Conservation (phyloP, 495 filamentous ascomycete genomes). For the Polyplosphaeria fusca region DNA sequence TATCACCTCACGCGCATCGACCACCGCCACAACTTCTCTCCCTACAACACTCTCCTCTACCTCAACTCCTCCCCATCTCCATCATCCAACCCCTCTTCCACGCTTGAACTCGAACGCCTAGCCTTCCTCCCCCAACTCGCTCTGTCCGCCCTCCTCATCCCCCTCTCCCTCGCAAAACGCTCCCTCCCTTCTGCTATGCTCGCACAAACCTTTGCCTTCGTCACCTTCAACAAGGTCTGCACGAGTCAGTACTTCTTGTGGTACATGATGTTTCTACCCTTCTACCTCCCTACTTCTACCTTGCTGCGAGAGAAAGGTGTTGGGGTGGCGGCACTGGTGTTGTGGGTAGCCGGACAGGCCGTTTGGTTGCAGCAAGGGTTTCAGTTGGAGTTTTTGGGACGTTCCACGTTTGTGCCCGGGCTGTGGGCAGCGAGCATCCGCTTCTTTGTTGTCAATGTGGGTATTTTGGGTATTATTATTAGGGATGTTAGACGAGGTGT, state of each 20-base stretch:
- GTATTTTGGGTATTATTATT: constrained; percentile 80
- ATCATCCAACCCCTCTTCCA: background rate
- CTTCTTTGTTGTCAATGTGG: constrained; percentile 84
- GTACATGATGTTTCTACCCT: constrained; percentile 90
- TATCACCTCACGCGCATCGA: constrained; percentile 92
- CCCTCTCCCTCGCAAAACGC: constrained; percentile 75
- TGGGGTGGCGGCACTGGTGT: constrained; percentile 58
- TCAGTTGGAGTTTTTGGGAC: constrained; percentile 80
- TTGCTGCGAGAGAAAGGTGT: constrained; percentile 56
- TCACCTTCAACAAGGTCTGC: constrained; percentile 97
- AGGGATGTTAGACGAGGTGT: constrained; percentile 62
- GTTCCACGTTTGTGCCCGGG: constrained; percentile 80
- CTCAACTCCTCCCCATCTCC: constrained; percentile 62
- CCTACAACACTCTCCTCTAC: constrained; percentile 90
- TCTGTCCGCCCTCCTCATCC: constrained; percentile 72
- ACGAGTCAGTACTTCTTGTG: constrained; percentile 99
- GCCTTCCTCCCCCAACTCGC: constrained; percentile 87
- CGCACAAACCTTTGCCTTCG: constrained; percentile 98
- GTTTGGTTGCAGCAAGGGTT: constrained; percentile 88
- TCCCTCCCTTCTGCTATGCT: constrained; percentile 83
- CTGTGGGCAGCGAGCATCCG: constrained; percentile 69
- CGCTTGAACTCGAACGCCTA: constrained; percentile 64
- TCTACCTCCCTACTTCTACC: constrained; percentile 79
- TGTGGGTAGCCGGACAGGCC: constrained; percentile 74
- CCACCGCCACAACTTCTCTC: constrained; percentile 96